A percentile compares a stretch with the other conserved stretches of the same genome.
Conservation (phyloP, 805 yeast genomes). For the Spathaspora gorwiae region DNA sequence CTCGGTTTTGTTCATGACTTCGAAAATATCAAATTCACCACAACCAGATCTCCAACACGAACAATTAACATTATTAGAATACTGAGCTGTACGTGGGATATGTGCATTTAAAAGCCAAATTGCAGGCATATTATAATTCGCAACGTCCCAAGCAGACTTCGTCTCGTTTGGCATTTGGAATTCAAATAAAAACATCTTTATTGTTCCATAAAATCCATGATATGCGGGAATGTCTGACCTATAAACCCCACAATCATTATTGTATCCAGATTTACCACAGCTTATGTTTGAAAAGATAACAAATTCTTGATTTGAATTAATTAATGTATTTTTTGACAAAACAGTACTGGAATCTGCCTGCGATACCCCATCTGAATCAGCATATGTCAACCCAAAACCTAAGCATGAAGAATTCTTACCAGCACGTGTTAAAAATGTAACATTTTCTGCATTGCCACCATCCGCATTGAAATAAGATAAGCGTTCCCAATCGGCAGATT, state of each 20-base stretch:
- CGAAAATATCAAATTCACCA: conserved; percentile 77
- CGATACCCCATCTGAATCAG: conserved; percentile 52
- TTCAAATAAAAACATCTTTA: conserved; percentile 70
- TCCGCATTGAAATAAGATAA: conserved; percentile 54
- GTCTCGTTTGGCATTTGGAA: conserved; percentile 62
- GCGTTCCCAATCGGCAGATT: conserved; percentile 51
- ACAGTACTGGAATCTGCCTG: conserved; percentile 44
- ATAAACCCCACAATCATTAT: conserved; percentile 69
- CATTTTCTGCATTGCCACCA: conserved; percentile 50
- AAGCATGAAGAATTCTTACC: conserved; percentile 60
- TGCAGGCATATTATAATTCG: conserved; percentile 63
- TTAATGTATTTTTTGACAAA: conserved; percentile 43
- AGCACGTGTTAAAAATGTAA: conserved; percentile 62
- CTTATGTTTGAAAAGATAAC: conserved; percentile 53
- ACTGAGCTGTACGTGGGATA: conserved; percentile 73
- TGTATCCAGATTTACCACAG: conserved; percentile 52
- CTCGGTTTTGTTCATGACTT: conserved; percentile 62
- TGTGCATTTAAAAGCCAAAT: conserved; percentile 72
- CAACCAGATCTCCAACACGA: conserved; percentile 78
- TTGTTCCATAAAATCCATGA: conserved; percentile 63
- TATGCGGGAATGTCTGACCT: conserved; percentile 70
- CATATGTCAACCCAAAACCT: conserved; percentile 64
- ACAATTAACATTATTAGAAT: conserved; percentile 55
- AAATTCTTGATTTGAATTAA: conserved; percentile 57
- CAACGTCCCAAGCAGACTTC: conserved; percentile 19